A percentile compares a stretch with the other conserved stretches of the same genome.
Conservation (phyloP, 1,139 yeast genomes). For the Yamadazyma spencermartinsiae region DNA sequence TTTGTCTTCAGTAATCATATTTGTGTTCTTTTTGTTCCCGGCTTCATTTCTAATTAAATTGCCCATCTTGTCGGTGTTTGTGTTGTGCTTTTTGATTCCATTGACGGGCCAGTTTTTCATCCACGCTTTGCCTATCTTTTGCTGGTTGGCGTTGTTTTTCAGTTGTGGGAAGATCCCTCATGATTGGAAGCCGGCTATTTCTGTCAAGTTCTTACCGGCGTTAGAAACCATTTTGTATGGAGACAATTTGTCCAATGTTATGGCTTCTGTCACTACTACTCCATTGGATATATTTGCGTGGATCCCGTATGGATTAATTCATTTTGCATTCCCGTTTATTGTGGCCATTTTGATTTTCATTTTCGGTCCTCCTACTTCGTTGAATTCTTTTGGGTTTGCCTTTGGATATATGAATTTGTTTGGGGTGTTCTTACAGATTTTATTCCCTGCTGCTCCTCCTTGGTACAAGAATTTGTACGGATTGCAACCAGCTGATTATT, state of each 20-base stretch:
- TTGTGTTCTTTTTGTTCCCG: constrained; percentile 54
- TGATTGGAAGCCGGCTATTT: constrained; percentile 81
- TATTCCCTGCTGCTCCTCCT: constrained; percentile 97
- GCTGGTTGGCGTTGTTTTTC: constrained; percentile 88
- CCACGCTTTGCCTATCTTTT: constrained; percentile 79
- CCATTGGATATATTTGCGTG: constrained; percentile 84
- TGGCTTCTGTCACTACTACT: constrained; percentile 72
- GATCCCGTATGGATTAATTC: constrained; percentile 93
- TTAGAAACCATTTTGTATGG: constrained; percentile 93
- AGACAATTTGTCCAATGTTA: constrained; percentile 82
- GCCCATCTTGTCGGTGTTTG: constrained; percentile 37
- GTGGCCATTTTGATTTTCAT: constrained; percentile 77
- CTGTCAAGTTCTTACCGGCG: constrained; percentile 89
- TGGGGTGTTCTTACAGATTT: constrained; percentile 78
- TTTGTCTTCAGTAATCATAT: constrained; percentile 46
- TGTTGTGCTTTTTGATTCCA: constrained; percentile 59
- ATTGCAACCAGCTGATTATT: constrained; percentile 84
- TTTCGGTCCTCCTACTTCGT: constrained; percentile 90
- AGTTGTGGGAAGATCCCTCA: constrained; percentile 77
- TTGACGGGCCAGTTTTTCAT: constrained; percentile 82
- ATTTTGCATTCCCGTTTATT: constrained; percentile 86
- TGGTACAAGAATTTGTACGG: constrained; percentile 93
- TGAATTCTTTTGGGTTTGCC: constrained; percentile 88
- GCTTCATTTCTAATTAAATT: constrained; percentile 51
- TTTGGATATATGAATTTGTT: constrained; percentile 94